Evolutionary conservation across 2,329 filamentous ascomycete genomes (phyloP).

Genomic region (Emmonsia crescens): DNA sequence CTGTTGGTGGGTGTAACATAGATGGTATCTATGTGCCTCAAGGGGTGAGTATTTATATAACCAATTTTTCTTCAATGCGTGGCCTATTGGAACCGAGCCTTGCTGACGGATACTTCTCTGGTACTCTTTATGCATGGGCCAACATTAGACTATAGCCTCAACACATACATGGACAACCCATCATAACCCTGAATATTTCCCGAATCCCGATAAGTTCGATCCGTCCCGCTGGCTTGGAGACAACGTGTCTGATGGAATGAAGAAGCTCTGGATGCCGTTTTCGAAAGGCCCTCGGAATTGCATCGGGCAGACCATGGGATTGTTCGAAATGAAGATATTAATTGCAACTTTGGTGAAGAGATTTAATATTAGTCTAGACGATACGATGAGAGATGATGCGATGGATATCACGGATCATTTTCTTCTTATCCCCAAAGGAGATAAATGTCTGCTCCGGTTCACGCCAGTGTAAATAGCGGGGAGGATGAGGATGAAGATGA

Average conservation of each 20-base stretch:
- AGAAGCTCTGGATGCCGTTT: constrained; percentile 9
- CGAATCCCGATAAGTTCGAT: constrained; percentile 9
- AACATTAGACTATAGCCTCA: constrained; percentile 6
- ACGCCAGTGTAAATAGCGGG: constrained; percentile 1
- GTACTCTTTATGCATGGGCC: background rate
- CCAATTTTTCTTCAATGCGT: background rate
- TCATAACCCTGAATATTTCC: constrained; percentile 8
- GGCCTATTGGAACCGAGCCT: background rate
- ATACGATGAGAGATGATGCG: constrained; percentile 1
- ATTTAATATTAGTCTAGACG: constrained; percentile 7
- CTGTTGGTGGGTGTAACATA: background rate
- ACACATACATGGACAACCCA: constrained; percentile 9
- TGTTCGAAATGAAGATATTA: constrained; percentile 12
- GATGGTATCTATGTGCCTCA: constrained; percentile 5
- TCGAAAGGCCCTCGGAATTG: constrained; percentile 9
- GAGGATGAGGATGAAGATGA: background rate
- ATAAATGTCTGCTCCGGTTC: constrained; percentile 9
- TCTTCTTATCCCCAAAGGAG: constrained; percentile 10
- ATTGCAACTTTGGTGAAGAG: constrained; percentile 7
- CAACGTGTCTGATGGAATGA: background rate
- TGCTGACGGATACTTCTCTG: background rate
- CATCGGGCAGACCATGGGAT: constrained; percentile 9
- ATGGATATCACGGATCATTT: constrained; percentile 14
- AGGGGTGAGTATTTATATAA: constrained; percentile 2
- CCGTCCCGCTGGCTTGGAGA: constrained; percentile 9